Conservation (phyloP, 163 green algal genomes). For the Coccomyxa subellipsoidea region DNA sequence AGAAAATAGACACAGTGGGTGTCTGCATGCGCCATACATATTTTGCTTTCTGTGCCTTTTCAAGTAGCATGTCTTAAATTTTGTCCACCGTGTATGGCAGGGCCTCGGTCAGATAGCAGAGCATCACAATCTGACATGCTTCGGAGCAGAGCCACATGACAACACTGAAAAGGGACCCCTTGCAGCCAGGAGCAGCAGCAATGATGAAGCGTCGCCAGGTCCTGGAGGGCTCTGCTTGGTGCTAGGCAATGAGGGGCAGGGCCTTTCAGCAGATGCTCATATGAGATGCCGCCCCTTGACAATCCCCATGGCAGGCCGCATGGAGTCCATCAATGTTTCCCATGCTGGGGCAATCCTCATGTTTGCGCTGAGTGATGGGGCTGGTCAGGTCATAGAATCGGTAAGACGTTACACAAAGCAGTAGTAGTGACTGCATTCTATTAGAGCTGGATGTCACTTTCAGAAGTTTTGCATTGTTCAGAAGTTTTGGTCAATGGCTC, state of each 20-base stretch:
- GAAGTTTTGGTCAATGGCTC: not conserved
- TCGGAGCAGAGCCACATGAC: slow-evolving; percentile 34
- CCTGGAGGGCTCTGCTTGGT: slow-evolving; percentile 56
- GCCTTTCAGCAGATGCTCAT: slow-evolving; percentile 57
- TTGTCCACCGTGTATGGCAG: not conserved
- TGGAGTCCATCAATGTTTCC: slow-evolving; percentile 92
- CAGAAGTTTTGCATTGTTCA: not conserved
- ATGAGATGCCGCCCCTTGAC: slow-evolving; percentile 45
- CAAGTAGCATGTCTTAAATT: not conserved
- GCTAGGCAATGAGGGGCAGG: slow-evolving; percentile 84
- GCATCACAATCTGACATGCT: slow-evolving; percentile 21
- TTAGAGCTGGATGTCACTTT: not conserved
- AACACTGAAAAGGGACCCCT: not conserved
- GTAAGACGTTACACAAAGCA: not conserved
- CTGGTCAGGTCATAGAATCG: not conserved
- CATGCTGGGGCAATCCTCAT: slow-evolving; percentile 87
- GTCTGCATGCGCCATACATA: not conserved
- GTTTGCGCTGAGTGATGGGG: slow-evolving; percentile 61
- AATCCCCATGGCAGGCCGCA: slow-evolving; percentile 78
- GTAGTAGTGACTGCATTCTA: not conserved
- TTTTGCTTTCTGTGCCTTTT: not conserved
- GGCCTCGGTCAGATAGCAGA: slow-evolving; percentile 10
- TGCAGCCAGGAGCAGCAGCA: not conserved
- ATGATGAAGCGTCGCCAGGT: not conserved
- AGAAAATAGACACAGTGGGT: slow-evolving; percentile 12